Base-by-base conservation (phyloP, 208 protist genomes). In the Leishmania lainsoni region DNA sequence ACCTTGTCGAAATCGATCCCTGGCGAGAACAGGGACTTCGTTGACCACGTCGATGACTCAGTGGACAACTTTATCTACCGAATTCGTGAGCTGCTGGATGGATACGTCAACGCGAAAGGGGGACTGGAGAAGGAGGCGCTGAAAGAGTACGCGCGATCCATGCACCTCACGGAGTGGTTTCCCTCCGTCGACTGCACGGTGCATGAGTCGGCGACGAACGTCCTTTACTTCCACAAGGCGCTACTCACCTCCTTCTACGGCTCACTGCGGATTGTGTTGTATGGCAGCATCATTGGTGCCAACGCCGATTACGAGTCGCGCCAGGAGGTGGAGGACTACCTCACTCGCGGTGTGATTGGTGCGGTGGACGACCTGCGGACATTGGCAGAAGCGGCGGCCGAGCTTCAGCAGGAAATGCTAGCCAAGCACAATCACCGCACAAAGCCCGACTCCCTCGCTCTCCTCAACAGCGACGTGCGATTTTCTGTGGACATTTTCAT, bases 221-320 rank as follows among this genome's bases (percentile, higher is more conserved):
- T 93, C 48, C 83, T 97, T 17, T 95, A 96, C 83, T 88, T 96
- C 54, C 92, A 96, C 77, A 96, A 96, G 78, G 76, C 90, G 61
- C 83, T 97, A 35, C 86, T 97, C 39, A 87, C 83, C n/a, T 89
- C 79, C 17, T 97, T 94, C 81, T 97, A 87, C 83, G 92, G 94
- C 4, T 83, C 94, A 12, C 58, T 93, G 59, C 95, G 95, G 73
- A 81, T 95, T n/a, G 89, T 86, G 1, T 81, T 96, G 26, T 89
- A 93, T 69, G 93, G 91, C 42, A 81, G 85, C 73, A 61, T 87
- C 54, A 78, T 95, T 17, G 79, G 77, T 51, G 52, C 79, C 58
- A 86, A 86, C 54, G 87, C 86, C 3, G 91, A 95, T 49, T 74
- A 81, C 45, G 86, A 89, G 79, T 89, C 93, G 2, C 74, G 87